Conservation (phyloP, 805 yeast species). For the Middelhovenomyces tepae region DNA sequence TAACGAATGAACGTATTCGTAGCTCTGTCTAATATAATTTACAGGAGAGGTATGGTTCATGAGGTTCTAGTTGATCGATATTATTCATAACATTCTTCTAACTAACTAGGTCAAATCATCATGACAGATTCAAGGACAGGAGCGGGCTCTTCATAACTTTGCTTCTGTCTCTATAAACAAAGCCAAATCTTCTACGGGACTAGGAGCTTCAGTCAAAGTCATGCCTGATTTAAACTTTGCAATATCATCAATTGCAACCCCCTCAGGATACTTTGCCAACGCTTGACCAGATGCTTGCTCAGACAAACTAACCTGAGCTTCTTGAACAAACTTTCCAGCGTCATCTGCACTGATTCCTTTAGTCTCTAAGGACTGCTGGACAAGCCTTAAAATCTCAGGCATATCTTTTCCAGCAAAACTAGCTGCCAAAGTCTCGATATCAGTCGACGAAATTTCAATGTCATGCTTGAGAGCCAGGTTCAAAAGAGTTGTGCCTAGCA, state of each 20-base stretch:
- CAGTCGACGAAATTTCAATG: conserved; percentile 10
- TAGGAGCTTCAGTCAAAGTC: conserved; percentile 52
- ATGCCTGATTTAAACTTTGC: conserved; percentile 50
- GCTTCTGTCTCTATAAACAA: conserved; percentile 20
- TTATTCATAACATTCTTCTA: too few species aligned
- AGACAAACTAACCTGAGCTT: conserved; percentile 4
- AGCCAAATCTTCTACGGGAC: conserved; percentile 33
- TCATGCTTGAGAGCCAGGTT: conserved; percentile 10
- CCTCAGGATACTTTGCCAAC: conserved; percentile 38
- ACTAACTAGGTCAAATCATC: too few species aligned
- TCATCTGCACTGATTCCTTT: conserved; percentile 8
- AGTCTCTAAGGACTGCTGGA: conserved; percentile 5
- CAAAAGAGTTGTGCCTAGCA: conserved; percentile 8
- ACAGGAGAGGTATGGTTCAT: too few species aligned
- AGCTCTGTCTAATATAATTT: too few species aligned
- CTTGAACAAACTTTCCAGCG: conserved; percentile 5
- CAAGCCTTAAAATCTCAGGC: conserved; percentile 4
- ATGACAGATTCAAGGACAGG: too few species aligned
- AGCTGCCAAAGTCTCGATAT: conserved; percentile 9
- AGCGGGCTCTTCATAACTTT: conserved; percentile 16
- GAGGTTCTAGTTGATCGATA: too few species aligned
- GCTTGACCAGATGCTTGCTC: too few species aligned
- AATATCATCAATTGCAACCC: conserved; percentile 35
- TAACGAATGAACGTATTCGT: too few species aligned
- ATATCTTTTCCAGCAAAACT: conserved; percentile 8